Percentiles rank a stretch among this genome's conserved stretches.
Evolutionary conservation across 805 yeast species (phyloP).

Genomic region (Yarrowia phangngaensis): DNA sequence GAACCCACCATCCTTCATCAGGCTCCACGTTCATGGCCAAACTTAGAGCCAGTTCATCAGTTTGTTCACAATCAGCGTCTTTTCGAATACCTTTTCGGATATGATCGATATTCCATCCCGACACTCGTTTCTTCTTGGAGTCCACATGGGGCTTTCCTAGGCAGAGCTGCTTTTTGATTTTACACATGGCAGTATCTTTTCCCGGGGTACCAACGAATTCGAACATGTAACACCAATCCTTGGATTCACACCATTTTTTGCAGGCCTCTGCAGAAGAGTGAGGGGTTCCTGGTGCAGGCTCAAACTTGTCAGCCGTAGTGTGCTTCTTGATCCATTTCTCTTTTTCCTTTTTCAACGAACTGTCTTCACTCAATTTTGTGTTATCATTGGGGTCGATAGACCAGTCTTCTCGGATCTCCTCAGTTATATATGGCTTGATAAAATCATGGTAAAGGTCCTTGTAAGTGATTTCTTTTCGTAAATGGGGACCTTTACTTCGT

Average conservation of each 20-base stretch:
- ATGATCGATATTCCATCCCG: constrained; percentile 16
- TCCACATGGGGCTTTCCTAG: constrained; percentile 1
- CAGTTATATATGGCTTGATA: constrained; percentile 30
- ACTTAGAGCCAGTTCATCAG: neutral
- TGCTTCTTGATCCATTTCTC: constrained; percentile 9
- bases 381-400: constrained; percentile 15
- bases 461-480: constrained; percentile 35
- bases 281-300: constrained; percentile 1
- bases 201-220: constrained; percentile 13
- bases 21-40: constrained; percentile 9
- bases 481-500: constrained; percentile 30
- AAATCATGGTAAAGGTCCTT: constrained; percentile 36
- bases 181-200: neutral
- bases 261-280: constrained; percentile 1
- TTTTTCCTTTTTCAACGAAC: constrained; percentile 9
- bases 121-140: constrained; percentile 7
- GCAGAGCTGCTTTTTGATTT: constrained; percentile 5
- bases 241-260: constrained; percentile 14
- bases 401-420: constrained; percentile 19
- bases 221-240: constrained; percentile 13
- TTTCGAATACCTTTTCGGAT: constrained; percentile 12
- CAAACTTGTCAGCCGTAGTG: neutral
- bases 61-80: constrained; percentile 10
- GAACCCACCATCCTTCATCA: constrained; percentile 25
- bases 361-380: constrained; percentile 1